Percentiles rank a stretch among this genome's conserved stretches.
phyloP scores from a whole-genome alignment of 73 alveolate genomes.

The Symbiodinium natans region DNA sequence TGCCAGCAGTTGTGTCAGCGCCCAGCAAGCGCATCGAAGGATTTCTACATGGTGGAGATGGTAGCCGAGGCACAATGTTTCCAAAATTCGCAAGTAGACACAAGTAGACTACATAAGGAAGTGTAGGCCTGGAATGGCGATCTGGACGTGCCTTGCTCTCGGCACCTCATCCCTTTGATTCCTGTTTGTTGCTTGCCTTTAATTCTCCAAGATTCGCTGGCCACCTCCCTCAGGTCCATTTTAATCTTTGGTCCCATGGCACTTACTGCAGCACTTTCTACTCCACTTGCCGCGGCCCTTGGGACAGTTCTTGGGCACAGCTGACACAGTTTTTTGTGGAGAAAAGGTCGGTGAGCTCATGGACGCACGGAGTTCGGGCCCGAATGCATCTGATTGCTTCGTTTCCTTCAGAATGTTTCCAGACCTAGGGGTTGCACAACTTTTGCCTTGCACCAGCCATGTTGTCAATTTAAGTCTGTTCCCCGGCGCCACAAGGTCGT shows the following conservation, averaged over 20 bases:
- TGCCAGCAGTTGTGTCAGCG: no score
- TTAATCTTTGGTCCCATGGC: background rate
- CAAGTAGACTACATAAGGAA: no score
- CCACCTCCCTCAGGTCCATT: background rate
- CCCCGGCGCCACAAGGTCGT: no score
- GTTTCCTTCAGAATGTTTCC: no score
- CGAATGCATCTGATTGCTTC: background rate
- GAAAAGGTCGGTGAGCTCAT: background rate
- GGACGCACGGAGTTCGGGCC: background rate
- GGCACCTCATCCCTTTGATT: background rate
- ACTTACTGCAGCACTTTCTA: background rate
- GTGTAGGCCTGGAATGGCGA: background rate
- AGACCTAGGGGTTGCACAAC: no score
- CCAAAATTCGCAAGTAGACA: no score
- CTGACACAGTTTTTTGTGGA: no score
- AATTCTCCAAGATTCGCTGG: no score
- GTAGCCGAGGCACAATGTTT: conserved; percentile 31
- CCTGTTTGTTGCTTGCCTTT: background rate
- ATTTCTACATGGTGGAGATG: conserved; percentile 88
- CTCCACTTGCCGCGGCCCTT: background rate
- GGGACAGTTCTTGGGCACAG: background rate
- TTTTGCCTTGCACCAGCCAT: no score
- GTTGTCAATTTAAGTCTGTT: no score
- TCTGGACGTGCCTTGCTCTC: background rate
- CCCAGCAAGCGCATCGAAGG: no score